These are phyloP conservation scores for Fonsecaea multimorphosa DNA, from an alignment of 2,329 filamentous ascomycete species.

Conservation along the genomic window DNA sequence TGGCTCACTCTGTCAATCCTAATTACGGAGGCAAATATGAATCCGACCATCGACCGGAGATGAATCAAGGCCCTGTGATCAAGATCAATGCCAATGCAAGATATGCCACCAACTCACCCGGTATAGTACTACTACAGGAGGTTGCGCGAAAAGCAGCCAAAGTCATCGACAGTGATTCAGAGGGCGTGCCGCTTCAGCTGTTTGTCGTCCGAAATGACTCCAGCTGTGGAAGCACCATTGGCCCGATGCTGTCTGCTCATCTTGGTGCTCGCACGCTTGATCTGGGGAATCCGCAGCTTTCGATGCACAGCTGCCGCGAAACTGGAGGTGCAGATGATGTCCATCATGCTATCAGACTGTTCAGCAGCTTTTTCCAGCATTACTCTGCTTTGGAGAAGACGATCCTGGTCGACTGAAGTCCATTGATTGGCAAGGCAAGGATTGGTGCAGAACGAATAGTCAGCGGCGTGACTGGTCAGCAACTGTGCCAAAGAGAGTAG, in stretches of 20 bases:
- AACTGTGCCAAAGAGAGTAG: background rate
- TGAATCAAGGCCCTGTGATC: conserved; percentile 96
- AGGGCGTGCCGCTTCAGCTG: conserved; percentile 84
- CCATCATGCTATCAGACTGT: conserved; percentile 81
- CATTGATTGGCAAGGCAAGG: background rate
- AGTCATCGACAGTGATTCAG: conserved; percentile 59
- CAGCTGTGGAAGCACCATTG: conserved; percentile 93
- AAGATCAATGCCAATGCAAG: conserved; percentile 98
- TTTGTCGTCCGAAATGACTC: conserved; percentile 98
- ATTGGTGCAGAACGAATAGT: background rate
- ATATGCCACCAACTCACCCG: conserved; percentile 95
- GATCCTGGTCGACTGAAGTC: conserved; percentile 4
- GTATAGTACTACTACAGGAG: conserved; percentile 91
- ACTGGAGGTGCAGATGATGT: conserved; percentile 88
- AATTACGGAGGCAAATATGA: conserved; percentile 96
- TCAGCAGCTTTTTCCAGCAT: conserved; percentile 83
- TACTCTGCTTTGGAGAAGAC: conserved; percentile 83
- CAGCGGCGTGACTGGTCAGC: background rate
- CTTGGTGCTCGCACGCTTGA: conserved; percentile 89
- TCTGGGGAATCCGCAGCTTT: conserved; percentile 89
- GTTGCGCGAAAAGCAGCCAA: conserved; percentile 68
- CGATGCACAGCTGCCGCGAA: conserved; percentile 97
- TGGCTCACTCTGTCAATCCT: conserved; percentile 95
- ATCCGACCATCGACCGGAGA: conserved; percentile 83
- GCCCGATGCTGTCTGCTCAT: conserved; percentile 89